A percentile compares a stretch with the other conserved stretches of the same genome.
Evolutionary conservation across 2,329 filamentous ascomycete genomes (phyloP).

Genomic region (Fusarium zealandicum): DNA sequence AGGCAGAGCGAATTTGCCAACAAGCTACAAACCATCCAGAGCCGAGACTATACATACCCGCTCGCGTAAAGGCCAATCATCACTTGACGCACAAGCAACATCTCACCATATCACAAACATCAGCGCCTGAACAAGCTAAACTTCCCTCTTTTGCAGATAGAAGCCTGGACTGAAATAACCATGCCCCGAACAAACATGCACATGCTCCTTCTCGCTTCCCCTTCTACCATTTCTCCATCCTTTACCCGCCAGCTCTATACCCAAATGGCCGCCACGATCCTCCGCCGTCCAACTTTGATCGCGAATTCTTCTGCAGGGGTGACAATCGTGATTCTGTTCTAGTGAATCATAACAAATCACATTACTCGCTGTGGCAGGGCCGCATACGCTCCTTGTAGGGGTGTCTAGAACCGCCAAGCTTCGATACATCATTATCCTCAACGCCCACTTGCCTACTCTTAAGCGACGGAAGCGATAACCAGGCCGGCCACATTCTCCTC

Average conservation of each 20-base stretch:
- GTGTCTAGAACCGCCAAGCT: constrained; percentile 44
- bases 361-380: constrained; percentile 28
- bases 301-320: neutral
- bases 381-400: constrained; percentile 6
- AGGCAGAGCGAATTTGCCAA: too few relatives aligned
- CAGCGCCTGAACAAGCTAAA: constrained; percentile 1
- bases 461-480: constrained; percentile 85
- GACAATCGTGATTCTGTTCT: constrained; percentile 19
- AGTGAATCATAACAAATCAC: constrained; percentile 35
- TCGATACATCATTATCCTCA: constrained; percentile 48
- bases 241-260: constrained; percentile 18
- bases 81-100: too few relatives aligned
- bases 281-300: constrained; percentile 9
- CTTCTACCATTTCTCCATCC: constrained; percentile 7
- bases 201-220: constrained; percentile 31
- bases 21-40: too few relatives aligned
- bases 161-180: constrained; percentile 26
- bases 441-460: constrained; percentile 51
- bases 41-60: too few relatives aligned
- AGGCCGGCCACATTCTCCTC: constrained; percentile 89
- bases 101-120: neutral
- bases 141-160: constrained; percentile 31
- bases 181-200: constrained; percentile 32
- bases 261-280: constrained; percentile 9
- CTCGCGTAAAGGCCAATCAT: too few relatives aligned